Evolutionary conservation across 2,329 filamentous ascomycete genomes (phyloP).

Genomic region (Talaromyces sp.): DNA sequence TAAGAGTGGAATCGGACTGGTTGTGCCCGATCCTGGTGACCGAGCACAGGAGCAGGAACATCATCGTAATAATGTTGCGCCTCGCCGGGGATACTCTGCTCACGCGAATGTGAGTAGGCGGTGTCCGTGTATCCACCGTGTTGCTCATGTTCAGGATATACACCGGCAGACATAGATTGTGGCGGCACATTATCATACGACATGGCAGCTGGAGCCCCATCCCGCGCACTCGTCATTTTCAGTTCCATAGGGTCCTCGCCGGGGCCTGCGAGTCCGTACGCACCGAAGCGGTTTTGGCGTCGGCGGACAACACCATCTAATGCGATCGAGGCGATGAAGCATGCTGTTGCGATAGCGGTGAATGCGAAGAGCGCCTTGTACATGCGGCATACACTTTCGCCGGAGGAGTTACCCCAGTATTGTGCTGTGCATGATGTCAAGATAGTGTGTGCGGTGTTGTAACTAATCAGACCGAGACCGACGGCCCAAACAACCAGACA

Average conservation of each 20-base stretch:
- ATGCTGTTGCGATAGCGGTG: slow-evolving; percentile 50
- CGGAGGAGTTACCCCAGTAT: slow-evolving; percentile 58
- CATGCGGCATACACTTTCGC: slow-evolving; percentile 58
- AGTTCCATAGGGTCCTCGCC: slow-evolving; percentile 37
- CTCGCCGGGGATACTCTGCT: slow-evolving; percentile 30
- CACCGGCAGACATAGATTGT: slow-evolving; percentile 3
- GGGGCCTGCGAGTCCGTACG: slow-evolving; percentile 46
- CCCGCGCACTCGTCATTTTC: slow-evolving; percentile 36
- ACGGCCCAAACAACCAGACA: slow-evolving; percentile 57
- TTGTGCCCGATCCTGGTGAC: background rate
- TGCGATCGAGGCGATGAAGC: slow-evolving; percentile 50
- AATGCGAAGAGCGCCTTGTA: slow-evolving; percentile 66
- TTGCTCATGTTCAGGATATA: background rate
- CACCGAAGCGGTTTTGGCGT: slow-evolving; percentile 48
- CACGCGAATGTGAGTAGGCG: slow-evolving; percentile 11
- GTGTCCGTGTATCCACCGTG: slow-evolving; percentile 1
- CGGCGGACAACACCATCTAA: slow-evolving; percentile 56
- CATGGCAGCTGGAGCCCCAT: slow-evolving; percentile 15
- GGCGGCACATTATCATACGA: slow-evolving; percentile 13
- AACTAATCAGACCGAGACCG: slow-evolving; percentile 55
- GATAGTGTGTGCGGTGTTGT: slow-evolving; percentile 58
- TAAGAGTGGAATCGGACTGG: slow-evolving; percentile 9
- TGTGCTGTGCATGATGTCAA: slow-evolving; percentile 52
- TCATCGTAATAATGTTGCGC: slow-evolving; percentile 33
- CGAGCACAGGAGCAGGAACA: slow-evolving; percentile 6